A percentile compares a stretch with the other conserved stretches of the same genome.
phyloP scores from a whole-genome alignment of 257 asterid species.

The Przewalskia tangutica region DNA sequence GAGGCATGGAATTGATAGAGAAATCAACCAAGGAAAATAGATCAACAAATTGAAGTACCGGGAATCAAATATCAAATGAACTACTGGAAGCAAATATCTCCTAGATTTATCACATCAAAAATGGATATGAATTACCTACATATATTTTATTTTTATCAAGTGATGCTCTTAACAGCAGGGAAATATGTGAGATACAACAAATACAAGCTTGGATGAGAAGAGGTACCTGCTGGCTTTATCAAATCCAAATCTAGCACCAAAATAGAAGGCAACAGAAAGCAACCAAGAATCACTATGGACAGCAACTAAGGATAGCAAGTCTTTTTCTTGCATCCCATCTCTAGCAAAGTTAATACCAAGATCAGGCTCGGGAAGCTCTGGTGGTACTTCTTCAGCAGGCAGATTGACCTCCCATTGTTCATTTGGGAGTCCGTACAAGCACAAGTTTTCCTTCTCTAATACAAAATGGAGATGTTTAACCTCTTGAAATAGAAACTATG shows the following conservation, averaged over 20 bases:
- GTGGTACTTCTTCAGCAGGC: constrained; percentile 61
- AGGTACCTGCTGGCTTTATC: constrained; percentile 45
- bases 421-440: constrained; percentile 49
- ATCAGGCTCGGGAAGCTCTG: constrained; percentile 65
- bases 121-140: neutral
- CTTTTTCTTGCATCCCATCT: constrained; percentile 54
- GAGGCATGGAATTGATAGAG: neutral
- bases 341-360: constrained; percentile 61
- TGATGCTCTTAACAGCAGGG: neutral
- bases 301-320: constrained; percentile 56
- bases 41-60: neutral
- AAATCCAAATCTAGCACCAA: constrained; percentile 54
- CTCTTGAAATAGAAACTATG: neutral
- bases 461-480: constrained; percentile 6
- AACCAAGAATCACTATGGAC: constrained; percentile 64
- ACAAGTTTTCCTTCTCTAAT: constrained; percentile 50
- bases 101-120: neutral
- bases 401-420: constrained; percentile 60
- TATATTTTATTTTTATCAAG: neutral
- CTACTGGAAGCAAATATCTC: neutral
- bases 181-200: neutral
- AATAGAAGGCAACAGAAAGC: constrained; percentile 46
- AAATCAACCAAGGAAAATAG: neutral
- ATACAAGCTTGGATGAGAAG: neutral
- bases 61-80: neutral